Percentiles rank a stretch among this genome's conserved stretches.
Evolutionary conservation across 2,329 filamentous ascomycete genomes (phyloP).

Genomic region (Trichoderma polysporum): DNA sequence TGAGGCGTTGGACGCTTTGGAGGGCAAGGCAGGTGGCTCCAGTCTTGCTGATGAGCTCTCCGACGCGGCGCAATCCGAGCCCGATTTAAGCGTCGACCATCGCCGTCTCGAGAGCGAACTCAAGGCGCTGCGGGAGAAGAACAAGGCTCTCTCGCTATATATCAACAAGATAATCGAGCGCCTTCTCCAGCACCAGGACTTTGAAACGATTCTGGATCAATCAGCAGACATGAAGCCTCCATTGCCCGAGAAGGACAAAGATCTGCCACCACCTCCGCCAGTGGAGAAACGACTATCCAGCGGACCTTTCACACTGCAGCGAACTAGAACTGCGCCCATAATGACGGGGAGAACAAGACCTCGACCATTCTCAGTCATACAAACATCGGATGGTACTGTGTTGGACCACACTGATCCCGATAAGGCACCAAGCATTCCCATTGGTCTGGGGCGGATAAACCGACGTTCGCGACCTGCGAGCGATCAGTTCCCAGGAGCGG

Average conservation of each 20-base stretch:
- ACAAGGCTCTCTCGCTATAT: constrained; percentile 95
- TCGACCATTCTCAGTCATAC: constrained; percentile 59
- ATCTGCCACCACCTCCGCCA: constrained; percentile 69
- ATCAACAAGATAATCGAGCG: constrained; percentile 99
- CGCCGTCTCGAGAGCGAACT: constrained; percentile 75
- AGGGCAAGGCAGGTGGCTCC: constrained; percentile 53
- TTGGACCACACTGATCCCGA: constrained; percentile 63
- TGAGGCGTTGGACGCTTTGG: constrained; percentile 63
- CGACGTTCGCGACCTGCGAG: constrained; percentile 59
- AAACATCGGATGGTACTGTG: constrained; percentile 32
- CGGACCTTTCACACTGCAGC: constrained; percentile 55
- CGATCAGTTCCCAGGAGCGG: constrained; percentile 63
- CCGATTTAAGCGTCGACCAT: constrained; percentile 53
- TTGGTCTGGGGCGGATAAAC: constrained; percentile 56
- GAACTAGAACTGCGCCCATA: constrained; percentile 58
- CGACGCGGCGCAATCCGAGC: constrained; percentile 44
- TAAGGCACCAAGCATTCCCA: constrained; percentile 74
- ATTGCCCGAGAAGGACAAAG: constrained; percentile 66
- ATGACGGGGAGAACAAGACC: constrained; percentile 48
- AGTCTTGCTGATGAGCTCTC: constrained; percentile 85
- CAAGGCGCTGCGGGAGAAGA: constrained; percentile 82
- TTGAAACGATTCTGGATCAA: constrained; percentile 88
- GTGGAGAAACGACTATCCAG: constrained; percentile 34
- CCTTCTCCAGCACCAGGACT: constrained; percentile 89
- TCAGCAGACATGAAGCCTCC: constrained; percentile 54